phyloP scores from a whole-genome alignment of 2,329 filamentous ascomycete species.

The Periconia sp. region DNA sequence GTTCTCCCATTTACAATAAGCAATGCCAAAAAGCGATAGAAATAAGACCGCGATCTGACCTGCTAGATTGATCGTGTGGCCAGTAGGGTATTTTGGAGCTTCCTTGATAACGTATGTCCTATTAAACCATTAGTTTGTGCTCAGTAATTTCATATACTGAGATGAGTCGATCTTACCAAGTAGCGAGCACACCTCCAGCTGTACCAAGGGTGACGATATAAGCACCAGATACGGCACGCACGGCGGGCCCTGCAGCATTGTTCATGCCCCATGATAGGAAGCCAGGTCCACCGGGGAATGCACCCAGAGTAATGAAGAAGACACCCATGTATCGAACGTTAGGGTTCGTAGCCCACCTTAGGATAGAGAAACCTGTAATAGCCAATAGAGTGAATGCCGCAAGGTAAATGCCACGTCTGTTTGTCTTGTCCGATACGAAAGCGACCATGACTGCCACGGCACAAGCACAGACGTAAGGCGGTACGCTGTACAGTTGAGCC shows the following conservation, averaged over 20 bases:
- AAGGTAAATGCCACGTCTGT: slow-evolving; percentile 46
- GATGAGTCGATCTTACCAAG: slow-evolving; percentile 61
- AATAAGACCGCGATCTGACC: slow-evolving; percentile 55
- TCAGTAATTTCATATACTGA: slow-evolving; percentile 47
- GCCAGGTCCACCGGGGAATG: slow-evolving; percentile 64
- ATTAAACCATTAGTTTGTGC: slow-evolving; percentile 61
- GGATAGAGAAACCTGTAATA: slow-evolving; percentile 59
- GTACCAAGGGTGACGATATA: slow-evolving; percentile 73
- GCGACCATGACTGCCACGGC: slow-evolving; percentile 44
- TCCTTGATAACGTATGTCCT: slow-evolving; percentile 63
- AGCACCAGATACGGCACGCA: slow-evolving; percentile 62
- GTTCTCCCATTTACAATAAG: slow-evolving; percentile 63
- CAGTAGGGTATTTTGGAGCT: slow-evolving; percentile 71
- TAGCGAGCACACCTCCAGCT: slow-evolving; percentile 63
- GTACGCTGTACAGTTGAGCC: slow-evolving; percentile 47
- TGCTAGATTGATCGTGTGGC: slow-evolving; percentile 70
- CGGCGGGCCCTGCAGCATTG: slow-evolving; percentile 62
- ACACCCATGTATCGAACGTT: slow-evolving; percentile 61
- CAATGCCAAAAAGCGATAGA: slow-evolving; percentile 56
- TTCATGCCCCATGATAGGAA: slow-evolving; percentile 66
- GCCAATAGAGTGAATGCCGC: slow-evolving; percentile 48
- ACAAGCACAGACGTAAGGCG: slow-evolving; percentile 47
- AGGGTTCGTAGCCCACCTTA: slow-evolving; percentile 63
- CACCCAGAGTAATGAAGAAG: slow-evolving; percentile 62
- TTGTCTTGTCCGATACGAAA: slow-evolving; percentile 45